Evolutionary conservation across 108 stramenopile genomes (phyloP).

Genomic region (Seminavis robusta): DNA sequence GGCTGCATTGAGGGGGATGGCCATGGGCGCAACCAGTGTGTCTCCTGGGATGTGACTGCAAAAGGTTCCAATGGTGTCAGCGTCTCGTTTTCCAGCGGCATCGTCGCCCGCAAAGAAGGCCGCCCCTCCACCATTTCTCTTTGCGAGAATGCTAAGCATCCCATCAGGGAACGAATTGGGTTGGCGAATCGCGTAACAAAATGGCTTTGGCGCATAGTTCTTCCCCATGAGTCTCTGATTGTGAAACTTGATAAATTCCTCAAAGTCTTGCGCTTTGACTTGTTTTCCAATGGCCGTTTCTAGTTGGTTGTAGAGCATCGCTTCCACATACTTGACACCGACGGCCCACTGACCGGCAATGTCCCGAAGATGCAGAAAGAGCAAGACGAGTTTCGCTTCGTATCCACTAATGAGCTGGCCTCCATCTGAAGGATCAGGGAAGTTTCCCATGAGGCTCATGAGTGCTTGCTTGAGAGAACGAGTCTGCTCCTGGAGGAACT

Average conservation of each 20-base stretch:
- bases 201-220: conserved; percentile 33
- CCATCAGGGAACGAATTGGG: conserved; percentile 50
- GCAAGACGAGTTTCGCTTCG: conserved; percentile 21
- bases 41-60: neutral
- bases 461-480: conserved; percentile 23
- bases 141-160: conserved; percentile 15
- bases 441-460: neutral
- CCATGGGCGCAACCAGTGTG: neutral
- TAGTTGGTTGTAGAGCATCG: conserved; percentile 44
- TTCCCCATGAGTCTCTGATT: conserved; percentile 29
- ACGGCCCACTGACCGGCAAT: conserved; percentile 2
- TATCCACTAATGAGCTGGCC: conserved; percentile 9
- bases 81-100: neutral
- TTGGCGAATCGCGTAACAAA: conserved; percentile 48
- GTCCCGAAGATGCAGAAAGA: conserved; percentile 4
- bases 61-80: conserved; percentile 36
- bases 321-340: conserved; percentile 36
- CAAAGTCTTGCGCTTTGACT: conserved; percentile 41
- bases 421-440: neutral
- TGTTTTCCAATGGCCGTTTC: conserved; percentile 54
- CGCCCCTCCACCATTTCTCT: too few species aligned
- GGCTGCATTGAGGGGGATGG: conserved; percentile 29
- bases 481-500: conserved; percentile 24
- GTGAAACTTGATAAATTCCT: conserved; percentile 45
- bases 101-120: neutral